These are phyloP conservation scores for Colletotrichum zoysiae DNA, from an alignment of 2,329 filamentous ascomycete genomes.

Conservation along the genomic window DNA sequence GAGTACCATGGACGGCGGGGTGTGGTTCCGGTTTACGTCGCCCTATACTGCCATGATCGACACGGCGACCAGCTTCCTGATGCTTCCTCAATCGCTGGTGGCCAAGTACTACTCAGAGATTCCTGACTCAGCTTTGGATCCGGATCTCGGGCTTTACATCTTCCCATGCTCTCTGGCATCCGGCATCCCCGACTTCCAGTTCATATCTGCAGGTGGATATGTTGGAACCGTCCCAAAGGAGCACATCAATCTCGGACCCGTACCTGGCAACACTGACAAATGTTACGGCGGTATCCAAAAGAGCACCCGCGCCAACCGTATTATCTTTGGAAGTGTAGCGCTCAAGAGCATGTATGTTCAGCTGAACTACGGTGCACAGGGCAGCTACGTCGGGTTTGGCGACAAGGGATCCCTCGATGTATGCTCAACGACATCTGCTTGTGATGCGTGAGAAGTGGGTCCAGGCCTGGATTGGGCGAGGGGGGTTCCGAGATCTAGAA, in stretches of 20 bases:
- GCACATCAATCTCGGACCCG: constrained; percentile 67
- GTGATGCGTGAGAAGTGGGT: constrained; percentile 4
- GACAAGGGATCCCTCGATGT: constrained; percentile 29
- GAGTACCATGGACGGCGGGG: constrained; percentile 46
- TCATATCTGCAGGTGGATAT: constrained; percentile 64
- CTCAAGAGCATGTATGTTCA: constrained; percentile 79
- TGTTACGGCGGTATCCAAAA: constrained; percentile 86
- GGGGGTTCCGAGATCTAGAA: not conserved
- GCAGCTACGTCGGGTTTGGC: constrained; percentile 31
- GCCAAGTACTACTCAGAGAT: constrained; percentile 71
- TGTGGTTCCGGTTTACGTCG: constrained; percentile 53
- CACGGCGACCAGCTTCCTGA: constrained; percentile 76
- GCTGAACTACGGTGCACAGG: constrained; percentile 28
- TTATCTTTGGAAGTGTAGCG: constrained; percentile 83
- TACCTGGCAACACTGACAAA: constrained; percentile 60
- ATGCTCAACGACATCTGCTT: constrained; percentile 24
- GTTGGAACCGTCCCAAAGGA: constrained; percentile 66
- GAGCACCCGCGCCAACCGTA: constrained; percentile 59
- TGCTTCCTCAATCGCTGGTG: constrained; percentile 69
- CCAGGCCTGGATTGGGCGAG: not conserved
- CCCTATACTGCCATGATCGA: constrained; percentile 70
- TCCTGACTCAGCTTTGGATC: constrained; percentile 62
- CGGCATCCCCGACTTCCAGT: constrained; percentile 68
- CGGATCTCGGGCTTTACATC: constrained; percentile 61
- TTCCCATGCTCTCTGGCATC: constrained; percentile 68